phyloP scores from a whole-genome alignment of 768 basidiomycete genomes.

The Paxillus rubicundulus region DNA sequence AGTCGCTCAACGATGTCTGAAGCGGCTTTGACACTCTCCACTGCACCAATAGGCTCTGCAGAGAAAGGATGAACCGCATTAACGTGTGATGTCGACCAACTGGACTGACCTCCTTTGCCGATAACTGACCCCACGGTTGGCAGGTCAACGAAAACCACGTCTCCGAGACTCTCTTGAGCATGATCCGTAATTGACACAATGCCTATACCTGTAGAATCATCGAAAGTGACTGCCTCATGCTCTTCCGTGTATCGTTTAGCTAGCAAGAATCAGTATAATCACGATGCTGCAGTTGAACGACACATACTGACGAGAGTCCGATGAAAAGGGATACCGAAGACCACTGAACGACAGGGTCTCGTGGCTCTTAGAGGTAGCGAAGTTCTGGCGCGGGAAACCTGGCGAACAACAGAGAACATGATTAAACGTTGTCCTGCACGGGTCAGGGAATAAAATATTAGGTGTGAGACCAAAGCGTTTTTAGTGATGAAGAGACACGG shows the following conservation, averaged over 20 bases:
- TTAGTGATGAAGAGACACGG: not conserved
- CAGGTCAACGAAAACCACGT: conserved; percentile 96
- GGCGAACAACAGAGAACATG: conserved; percentile 20
- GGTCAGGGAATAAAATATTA: not conserved
- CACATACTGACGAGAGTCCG: conserved; percentile 30
- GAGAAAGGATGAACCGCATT: conserved; percentile 3
- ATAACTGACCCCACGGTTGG: conserved; percentile 63
- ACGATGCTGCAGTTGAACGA: not conserved
- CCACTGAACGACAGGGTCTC: not conserved
- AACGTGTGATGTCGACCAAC: not conserved
- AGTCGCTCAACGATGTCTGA: conserved; percentile 77
- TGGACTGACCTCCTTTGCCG: conserved; percentile 66
- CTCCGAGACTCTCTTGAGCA: conserved; percentile 88
- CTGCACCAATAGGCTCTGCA: conserved; percentile 81
- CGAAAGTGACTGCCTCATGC: conserved; percentile 84
- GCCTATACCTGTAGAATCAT: conserved; percentile 73
- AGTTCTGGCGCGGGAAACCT: conserved; percentile 12
- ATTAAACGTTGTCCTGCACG: not conserved
- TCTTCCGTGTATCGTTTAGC: conserved; percentile 81
- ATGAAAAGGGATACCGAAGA: conserved; percentile 5
- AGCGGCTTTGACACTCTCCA: conserved; percentile 95
- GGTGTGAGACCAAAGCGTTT: conserved; percentile 8
- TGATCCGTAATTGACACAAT: conserved; percentile 87
- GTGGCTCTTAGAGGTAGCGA: conserved; percentile 4
- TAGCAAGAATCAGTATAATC: conserved; percentile 24